phyloP scores from a whole-genome alignment of 1,139 yeast species.

The Pichia sorboxylosa region DNA sequence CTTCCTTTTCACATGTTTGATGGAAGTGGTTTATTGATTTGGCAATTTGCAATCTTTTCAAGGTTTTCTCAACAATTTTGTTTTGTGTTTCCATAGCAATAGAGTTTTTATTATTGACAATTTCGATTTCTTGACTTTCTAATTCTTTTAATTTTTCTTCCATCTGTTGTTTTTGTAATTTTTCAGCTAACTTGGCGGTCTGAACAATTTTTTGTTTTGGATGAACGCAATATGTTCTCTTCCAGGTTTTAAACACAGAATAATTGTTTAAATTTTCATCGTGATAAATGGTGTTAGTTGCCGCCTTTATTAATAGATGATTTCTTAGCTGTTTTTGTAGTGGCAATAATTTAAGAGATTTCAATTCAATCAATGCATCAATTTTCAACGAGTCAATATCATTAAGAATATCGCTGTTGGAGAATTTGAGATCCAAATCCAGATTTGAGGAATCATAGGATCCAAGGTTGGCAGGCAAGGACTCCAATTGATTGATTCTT shows the following conservation, averaged over 20 bases:
- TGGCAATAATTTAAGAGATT: constrained; percentile 64
- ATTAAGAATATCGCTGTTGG: constrained; percentile 47
- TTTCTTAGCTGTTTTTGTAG: constrained; percentile 82
- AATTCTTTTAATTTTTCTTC: constrained; percentile 37
- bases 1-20: constrained; percentile 54
- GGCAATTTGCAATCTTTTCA: constrained; percentile 18
- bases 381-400: constrained; percentile 27
- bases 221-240: constrained; percentile 51
- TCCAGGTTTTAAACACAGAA: constrained; percentile 63
- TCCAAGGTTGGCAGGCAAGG: constrained; percentile 36
- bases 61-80: constrained; percentile 21
- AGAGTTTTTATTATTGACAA: constrained; percentile 32
- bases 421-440: constrained; percentile 44
- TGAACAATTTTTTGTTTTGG: constrained; percentile 56
- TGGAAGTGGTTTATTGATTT: constrained; percentile 20
- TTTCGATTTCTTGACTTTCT: constrained; percentile 34
- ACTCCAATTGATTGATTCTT: constrained; percentile 66
- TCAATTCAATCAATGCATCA: constrained; percentile 72
- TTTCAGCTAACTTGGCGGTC: constrained; percentile 30
- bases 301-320: constrained; percentile 52
- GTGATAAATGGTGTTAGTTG: constrained; percentile 50
- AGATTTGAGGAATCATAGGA: constrained; percentile 42
- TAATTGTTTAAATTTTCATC: constrained; percentile 37
- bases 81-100: constrained; percentile 23
- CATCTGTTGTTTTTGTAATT: constrained; percentile 41